Base-by-base conservation (phyloP, 83 land plant species). In the Isoetes engelmannii region DNA sequence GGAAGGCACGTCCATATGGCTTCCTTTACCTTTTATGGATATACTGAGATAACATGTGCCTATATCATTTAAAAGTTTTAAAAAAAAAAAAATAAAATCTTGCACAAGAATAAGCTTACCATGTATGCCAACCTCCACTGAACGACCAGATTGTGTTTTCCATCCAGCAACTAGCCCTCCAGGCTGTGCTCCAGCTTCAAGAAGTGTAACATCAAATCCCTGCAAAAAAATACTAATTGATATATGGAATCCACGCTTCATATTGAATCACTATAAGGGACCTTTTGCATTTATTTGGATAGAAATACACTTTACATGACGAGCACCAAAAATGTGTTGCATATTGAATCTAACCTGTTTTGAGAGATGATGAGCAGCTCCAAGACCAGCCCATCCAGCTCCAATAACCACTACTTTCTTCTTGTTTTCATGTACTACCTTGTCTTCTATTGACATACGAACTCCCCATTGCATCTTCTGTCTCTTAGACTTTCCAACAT, bases 351-450 rank as follows among this genome's bases (percentile, higher is more conserved):
- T 50, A 13, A 90, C 92, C 86, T 91, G 89, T 18, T 88, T 86
- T 76, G 80, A 75, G 64, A 92, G 88, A 57, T 92, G 97, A 63
- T 88, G 86, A 61, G 97, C 97, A 62, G 93, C 87, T 37, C 83
- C 90, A 63, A 92, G 80, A 42, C 93, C 97, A 55, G 93, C 97
- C 93, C 93, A 92, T 12, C 97, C 97, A 21, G 88, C 81, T 44
- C 97, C 97, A 15, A 92, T 90, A 12, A 92, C 84, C 60, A 92
- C 84, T 68, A 92, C 90, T 73, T 88, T 91, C 84, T 73, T 81
- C 61, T 50, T 75, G 53, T 50, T 21, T n/a, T 58, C 53, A 18
- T 43, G 13, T 5, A 0, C 44, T 18, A 10, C 18, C 44, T 21
- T 58, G 4, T 58, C n/a, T 12, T 37, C 68, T 28, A 28, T 28